Percentiles rank a stretch among this genome's conserved stretches.
Evolutionary conservation across 2,329 filamentous ascomycete genomes (phyloP).

Genomic region (Aspergillus eucalypticola): DNA sequence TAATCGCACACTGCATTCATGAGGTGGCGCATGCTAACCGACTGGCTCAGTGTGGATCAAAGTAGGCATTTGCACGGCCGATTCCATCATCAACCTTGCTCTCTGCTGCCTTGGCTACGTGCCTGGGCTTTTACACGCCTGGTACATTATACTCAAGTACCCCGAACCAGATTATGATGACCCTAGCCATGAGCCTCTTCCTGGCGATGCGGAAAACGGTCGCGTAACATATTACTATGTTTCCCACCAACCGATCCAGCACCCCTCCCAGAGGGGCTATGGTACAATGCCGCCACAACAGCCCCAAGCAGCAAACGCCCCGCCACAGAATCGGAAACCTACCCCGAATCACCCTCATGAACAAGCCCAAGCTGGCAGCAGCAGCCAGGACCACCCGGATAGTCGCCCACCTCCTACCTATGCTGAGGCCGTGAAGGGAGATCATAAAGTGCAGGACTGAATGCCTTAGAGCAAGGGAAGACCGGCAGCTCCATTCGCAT

Average conservation of each 20-base stretch:
- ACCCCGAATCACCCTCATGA: slow-evolving; percentile 26
- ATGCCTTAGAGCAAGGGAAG: neutral
- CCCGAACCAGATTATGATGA: slow-evolving; percentile 70
- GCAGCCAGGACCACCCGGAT: slow-evolving; percentile 36
- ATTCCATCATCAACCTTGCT: slow-evolving; percentile 92
- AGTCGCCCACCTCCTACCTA: slow-evolving; percentile 73
- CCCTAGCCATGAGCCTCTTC: slow-evolving; percentile 62
- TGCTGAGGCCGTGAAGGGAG: slow-evolving; percentile 83
- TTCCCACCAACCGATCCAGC: slow-evolving; percentile 48
- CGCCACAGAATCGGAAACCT: slow-evolving; percentile 16
- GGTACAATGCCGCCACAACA: slow-evolving; percentile 41
- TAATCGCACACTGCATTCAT: slow-evolving; percentile 10
- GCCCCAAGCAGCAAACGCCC: slow-evolving; percentile 17
- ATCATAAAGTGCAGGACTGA: slow-evolving; percentile 84
- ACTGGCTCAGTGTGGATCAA: slow-evolving; percentile 83
- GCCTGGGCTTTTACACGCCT: slow-evolving; percentile 88
- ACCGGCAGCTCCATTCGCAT: neutral
- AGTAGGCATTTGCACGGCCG: slow-evolving; percentile 84
- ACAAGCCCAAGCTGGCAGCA: slow-evolving; percentile 31
- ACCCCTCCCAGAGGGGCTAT: slow-evolving; percentile 38
- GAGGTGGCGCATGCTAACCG: slow-evolving; percentile 32
- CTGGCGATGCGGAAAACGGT: slow-evolving; percentile 47
- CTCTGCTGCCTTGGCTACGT: slow-evolving; percentile 78
- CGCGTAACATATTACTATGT: slow-evolving; percentile 78
- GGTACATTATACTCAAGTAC: slow-evolving; percentile 95